phyloP scores from a whole-genome alignment of 2,329 filamentous ascomycete species.

The Hymenoscyphus repandus region DNA sequence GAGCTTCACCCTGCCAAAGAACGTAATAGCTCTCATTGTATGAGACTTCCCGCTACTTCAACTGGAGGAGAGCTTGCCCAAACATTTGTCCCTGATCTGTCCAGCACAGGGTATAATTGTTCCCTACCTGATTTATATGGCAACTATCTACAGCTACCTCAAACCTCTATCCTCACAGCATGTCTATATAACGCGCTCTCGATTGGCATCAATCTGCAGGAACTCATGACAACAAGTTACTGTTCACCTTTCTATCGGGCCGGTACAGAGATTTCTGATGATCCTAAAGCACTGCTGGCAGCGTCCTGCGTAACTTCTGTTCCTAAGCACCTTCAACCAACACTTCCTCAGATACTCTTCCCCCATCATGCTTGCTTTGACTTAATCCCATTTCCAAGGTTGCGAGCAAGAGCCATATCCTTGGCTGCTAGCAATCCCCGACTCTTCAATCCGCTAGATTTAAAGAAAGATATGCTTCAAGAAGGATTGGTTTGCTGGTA shows the following conservation, averaged over 20 bases:
- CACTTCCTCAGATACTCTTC: constrained; percentile 25
- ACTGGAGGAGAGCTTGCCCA: too few species aligned
- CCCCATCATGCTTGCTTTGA: constrained; percentile 35
- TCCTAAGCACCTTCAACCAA: constrained; percentile 25
- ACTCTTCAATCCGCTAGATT: constrained; percentile 5
- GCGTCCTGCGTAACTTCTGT: neutral
- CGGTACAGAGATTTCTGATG: constrained; percentile 13
- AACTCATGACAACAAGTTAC: constrained; percentile 6
- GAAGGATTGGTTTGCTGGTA: constrained; percentile 18
- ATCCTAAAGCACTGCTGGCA: constrained; percentile 21
- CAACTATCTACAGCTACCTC: constrained; percentile 17
- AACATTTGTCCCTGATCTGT: too few species aligned
- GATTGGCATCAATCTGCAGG: constrained; percentile 25
- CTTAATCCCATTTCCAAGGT: constrained; percentile 31
- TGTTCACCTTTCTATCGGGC: constrained; percentile 34
- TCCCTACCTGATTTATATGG: constrained; percentile 7
- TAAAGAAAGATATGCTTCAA: constrained; percentile 14
- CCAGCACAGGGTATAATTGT: too few species aligned
- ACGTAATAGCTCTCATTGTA: too few species aligned
- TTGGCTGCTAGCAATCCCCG: constrained; percentile 2
- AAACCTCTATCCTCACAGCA: constrained; percentile 22
- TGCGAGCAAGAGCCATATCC: constrained; percentile 22
- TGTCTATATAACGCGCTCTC: constrained; percentile 26
- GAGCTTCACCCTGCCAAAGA: too few species aligned
- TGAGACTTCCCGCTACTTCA: too few species aligned